phyloP scores from a whole-genome alignment of 139 green algal genomes.

The Chloropicon primus region DNA sequence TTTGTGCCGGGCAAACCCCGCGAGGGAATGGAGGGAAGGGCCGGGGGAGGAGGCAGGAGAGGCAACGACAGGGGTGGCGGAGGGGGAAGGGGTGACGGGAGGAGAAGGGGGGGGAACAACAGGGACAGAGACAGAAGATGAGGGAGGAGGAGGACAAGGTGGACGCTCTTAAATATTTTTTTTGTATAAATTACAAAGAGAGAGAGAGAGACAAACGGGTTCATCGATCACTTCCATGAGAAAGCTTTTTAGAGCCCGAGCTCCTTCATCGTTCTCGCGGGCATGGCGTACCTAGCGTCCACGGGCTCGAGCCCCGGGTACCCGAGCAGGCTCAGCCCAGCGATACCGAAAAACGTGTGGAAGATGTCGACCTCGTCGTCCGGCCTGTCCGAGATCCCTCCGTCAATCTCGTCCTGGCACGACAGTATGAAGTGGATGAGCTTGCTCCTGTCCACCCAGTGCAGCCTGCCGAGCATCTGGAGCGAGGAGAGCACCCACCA shows the following conservation, averaged over 20 bases:
- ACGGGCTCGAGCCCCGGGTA: not conserved
- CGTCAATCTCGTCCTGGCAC: conserved; percentile 75
- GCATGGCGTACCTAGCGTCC: not conserved
- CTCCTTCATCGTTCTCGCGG: not conserved
- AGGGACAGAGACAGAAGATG: not conserved
- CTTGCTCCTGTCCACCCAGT: conserved; percentile 80
- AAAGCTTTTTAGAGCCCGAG: not conserved
- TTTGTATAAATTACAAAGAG: too few relatives aligned
- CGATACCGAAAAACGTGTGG: conserved; percentile 98
- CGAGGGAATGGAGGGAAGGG: not conserved
- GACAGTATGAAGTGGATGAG: conserved; percentile 65
- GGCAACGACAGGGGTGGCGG: too few relatives aligned
- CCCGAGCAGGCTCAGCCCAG: conserved; percentile 8
- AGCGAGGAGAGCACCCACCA: conserved; percentile 96
- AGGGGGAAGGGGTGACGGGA: not conserved
- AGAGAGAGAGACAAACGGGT: not conserved
- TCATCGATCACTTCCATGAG: not conserved
- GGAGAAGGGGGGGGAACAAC: not conserved
- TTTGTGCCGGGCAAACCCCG: not conserved
- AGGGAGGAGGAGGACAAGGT: not conserved
- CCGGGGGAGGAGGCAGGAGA: not conserved
- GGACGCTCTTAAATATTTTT: too few relatives aligned
- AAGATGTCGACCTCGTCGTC: conserved; percentile 94
- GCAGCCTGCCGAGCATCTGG: conserved; percentile 62
- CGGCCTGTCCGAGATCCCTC: conserved; percentile 88